Evolutionary conservation across 176 grass and related monocot species (phyloP).

Genomic region (Lolium perenne): DNA sequence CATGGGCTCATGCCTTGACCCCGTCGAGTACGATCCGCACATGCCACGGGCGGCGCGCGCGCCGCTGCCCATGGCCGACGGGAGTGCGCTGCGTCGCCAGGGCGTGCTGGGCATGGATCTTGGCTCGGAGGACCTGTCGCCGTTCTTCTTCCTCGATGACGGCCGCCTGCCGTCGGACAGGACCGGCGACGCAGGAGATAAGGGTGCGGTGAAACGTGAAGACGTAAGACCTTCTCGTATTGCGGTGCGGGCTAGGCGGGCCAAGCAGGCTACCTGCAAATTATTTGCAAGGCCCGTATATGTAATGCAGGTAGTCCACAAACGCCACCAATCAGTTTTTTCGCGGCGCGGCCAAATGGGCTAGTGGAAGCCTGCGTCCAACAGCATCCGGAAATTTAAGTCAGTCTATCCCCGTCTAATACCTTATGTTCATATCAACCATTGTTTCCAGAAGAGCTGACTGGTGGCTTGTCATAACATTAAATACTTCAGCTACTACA

Average conservation of each 20-base stretch:
- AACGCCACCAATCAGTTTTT: too few relatives aligned
- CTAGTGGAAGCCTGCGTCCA: too few relatives aligned
- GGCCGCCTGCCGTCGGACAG: too few relatives aligned
- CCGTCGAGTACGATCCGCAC: background rate
- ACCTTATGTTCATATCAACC: slow-evolving; percentile 18
- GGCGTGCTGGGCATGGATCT: slow-evolving; percentile 21
- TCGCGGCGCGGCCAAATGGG: too few relatives aligned
- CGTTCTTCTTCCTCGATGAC: background rate
- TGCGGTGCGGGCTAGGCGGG: too few relatives aligned
- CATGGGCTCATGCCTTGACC: background rate
- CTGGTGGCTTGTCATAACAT: background rate
- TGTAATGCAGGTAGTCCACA: too few relatives aligned
- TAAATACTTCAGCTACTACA: slow-evolving; percentile 1
- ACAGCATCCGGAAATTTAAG: background rate
- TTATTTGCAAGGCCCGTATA: too few relatives aligned
- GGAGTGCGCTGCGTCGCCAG: background rate
- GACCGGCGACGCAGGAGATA: too few relatives aligned
- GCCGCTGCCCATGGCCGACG: background rate
- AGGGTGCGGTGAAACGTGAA: too few relatives aligned
- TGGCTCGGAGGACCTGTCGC: slow-evolving; percentile 1
- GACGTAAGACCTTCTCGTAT: too few relatives aligned
- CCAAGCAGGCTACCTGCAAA: too few relatives aligned
- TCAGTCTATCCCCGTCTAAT: slow-evolving; percentile 11
- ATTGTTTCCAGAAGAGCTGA: background rate
- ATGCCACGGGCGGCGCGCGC: background rate